Evolutionary conservation across 1,284 basidiomycete species (phyloP), one percentile per base, ranked within the genome.

Genomic region (Agroathelia rolfsii): DNA sequence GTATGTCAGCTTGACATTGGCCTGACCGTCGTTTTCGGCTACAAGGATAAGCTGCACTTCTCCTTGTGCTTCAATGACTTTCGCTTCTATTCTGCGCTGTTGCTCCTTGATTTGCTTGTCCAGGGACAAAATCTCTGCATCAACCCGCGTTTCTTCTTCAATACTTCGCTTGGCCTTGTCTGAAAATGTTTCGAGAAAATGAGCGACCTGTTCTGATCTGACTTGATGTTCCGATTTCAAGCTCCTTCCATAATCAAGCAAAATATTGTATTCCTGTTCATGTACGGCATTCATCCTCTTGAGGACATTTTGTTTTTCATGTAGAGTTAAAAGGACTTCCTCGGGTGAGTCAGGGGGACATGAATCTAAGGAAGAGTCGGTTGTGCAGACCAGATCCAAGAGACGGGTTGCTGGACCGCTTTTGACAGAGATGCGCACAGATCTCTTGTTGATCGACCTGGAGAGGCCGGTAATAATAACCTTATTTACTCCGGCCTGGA

Each of bases 1-100:
- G 41, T 76, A 76, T 7, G 65, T 68, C n/a, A 75, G 45, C 32
- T 60, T 66, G 31, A 75, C 52, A n/a, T 65, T 55, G 14, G 62
- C 52, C 3, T 49, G 43, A 3, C 46, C 47, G 6, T 56, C 50
- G 1, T 49, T 48, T 23, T 64, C 56, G 2, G 64, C 50, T 29
- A 45, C 38, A 12, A 57, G 38, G 8, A 47, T 43, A 19, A 46
- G n/a, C n/a, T n/a, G n/a, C n/a, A 51, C 48, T 54, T 57, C 19
- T 66, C 59, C 27, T 56, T 49, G 12, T 55, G 60, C 8, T 41
- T 42, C 3, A 58, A 41, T 2, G 43, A 41, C 1, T 64, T 64
- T 35, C 58, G 55, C 48, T 60, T 60, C 8, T 48, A 35, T 14
- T 44, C 37, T 4, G 48, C 40, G 36, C 58, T 56, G 14, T 37